These are phyloP conservation scores for Thermochaetoides thermophila DNA, from an alignment of 495 filamentous ascomycete species.

Conservation along the genomic window DNA sequence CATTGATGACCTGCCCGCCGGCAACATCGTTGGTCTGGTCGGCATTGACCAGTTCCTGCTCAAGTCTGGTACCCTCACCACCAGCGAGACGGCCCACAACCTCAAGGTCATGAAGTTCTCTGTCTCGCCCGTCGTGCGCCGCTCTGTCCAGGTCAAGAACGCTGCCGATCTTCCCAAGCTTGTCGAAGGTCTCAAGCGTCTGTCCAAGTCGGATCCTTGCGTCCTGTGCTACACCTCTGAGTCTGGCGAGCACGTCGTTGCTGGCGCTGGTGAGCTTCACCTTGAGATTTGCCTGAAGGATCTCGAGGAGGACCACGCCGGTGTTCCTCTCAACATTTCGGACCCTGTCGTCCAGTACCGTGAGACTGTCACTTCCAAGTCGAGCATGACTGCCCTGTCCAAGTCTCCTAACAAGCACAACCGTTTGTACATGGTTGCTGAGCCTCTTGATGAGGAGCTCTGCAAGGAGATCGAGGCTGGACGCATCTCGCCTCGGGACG, in stretches of 20 bases:
- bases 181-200: conserved; percentile 99
- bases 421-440: conserved; percentile 86
- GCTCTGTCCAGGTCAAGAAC: conserved; percentile 99
- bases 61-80: conserved; percentile 99
- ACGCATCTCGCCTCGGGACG: conserved; percentile 89
- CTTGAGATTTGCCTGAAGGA: conserved; percentile 99
- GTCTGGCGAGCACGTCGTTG: conserved; percentile 96
- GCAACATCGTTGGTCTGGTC: conserved; percentile 98
- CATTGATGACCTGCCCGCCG: conserved; percentile 96
- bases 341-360: conserved; percentile 97
- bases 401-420: conserved; percentile 99
- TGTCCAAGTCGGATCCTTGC: conserved; percentile 99
- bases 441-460: conserved; percentile 84
- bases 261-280: conserved; percentile 97
- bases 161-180: conserved; percentile 99
- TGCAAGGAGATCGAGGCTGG: conserved; percentile 79
- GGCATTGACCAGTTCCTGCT: conserved; percentile 99
- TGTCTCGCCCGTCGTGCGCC: conserved; percentile 95
- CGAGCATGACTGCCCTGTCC: conserved; percentile 90
- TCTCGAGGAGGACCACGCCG: conserved; percentile 98
- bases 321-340: conserved; percentile 89
- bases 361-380: conserved; percentile 72
- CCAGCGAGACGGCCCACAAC: conserved; percentile 96
- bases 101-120: conserved; percentile 99
- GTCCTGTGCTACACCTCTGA: conserved; percentile 78